Conservation (phyloP, 2,329 filamentous ascomycete genomes). For the Colletotrichum sp. region DNA sequence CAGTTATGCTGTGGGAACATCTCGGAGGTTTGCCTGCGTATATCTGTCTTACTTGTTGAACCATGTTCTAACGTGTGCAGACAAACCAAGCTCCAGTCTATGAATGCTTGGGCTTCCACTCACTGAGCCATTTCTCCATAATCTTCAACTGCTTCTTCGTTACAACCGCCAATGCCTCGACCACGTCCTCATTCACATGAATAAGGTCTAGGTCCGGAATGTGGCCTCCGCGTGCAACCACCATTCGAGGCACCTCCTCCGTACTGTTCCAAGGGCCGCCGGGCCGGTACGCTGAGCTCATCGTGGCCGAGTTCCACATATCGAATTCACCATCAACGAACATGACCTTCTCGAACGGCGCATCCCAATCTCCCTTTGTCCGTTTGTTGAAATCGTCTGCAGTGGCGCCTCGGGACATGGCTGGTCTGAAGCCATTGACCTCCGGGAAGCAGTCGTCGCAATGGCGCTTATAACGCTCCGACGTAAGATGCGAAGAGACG, state of each 20-base stretch:
- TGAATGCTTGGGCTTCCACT: conserved; percentile 11
- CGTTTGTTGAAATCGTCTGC: conserved; percentile 7
- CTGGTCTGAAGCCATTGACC: neutral
- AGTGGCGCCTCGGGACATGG: conserved; percentile 1
- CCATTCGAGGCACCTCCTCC: neutral
- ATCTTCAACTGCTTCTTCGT: conserved; percentile 3
- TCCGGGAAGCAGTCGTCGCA: conserved; percentile 2
- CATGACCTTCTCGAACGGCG: conserved; percentile 12
- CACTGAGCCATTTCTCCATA: conserved; percentile 15
- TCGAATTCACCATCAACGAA: conserved; percentile 17
- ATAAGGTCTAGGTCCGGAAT: conserved; percentile 6
- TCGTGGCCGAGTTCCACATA: conserved; percentile 11
- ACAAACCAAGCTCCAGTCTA: neutral
- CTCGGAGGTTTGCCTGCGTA: neutral
- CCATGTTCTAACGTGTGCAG: neutral
- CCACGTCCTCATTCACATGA: neutral
- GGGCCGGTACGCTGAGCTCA: conserved; percentile 13
- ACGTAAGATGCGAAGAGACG: conserved; percentile 1
- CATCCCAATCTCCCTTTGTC: conserved; percentile 9
- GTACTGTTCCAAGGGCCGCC: conserved; percentile 2
- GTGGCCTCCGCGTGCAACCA: conserved; percentile 3
- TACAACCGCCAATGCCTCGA: neutral
- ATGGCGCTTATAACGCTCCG: neutral
- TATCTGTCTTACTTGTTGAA: neutral
- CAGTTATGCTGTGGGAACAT: neutral